phyloP scores from a whole-genome alignment of 768 basidiomycete species.

The Brasilioporus rufonigricans region DNA sequence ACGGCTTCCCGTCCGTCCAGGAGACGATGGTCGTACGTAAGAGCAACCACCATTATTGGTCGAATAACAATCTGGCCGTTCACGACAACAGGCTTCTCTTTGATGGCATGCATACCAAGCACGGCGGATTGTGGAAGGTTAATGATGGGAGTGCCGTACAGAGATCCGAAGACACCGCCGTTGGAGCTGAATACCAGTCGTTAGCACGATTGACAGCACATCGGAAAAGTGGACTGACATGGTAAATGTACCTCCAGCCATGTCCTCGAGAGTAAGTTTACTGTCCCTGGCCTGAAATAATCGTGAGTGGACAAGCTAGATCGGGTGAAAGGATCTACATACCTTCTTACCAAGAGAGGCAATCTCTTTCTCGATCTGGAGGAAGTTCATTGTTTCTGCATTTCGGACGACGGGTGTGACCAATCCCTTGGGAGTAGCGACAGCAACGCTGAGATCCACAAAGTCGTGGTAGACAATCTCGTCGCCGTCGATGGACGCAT shows the following conservation, averaged over 20 bases:
- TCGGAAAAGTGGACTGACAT: constrained; percentile 55
- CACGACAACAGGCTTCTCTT: constrained; percentile 86
- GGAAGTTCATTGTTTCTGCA: constrained; percentile 78
- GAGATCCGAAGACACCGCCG: constrained; percentile 96
- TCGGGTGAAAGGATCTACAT: constrained; percentile 7
- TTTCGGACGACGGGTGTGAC: constrained; percentile 96
- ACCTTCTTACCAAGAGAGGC: constrained; percentile 88
- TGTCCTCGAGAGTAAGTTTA: constrained; percentile 95
- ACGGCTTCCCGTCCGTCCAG: constrained; percentile 95
- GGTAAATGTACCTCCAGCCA: constrained; percentile 98
- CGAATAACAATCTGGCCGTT: constrained; percentile 95
- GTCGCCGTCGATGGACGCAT: constrained; percentile 92
- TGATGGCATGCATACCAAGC: constrained; percentile 95
- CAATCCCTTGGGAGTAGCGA: constrained; percentile 95
- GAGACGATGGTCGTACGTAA: constrained; percentile 94
- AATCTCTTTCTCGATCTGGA: constrained; percentile 94
- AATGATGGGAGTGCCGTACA: constrained; percentile 99
- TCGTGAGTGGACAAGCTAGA: constrained; percentile 6
- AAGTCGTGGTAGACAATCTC: constrained; percentile 91
- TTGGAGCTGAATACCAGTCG: constrained; percentile 67
- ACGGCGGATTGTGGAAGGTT: constrained; percentile 95
- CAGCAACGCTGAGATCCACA: constrained; percentile 93
- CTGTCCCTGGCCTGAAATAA: constrained; percentile 71
- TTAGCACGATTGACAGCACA: not conserved
- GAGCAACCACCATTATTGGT: constrained; percentile 93